A percentile compares a stretch with the other conserved stretches of the same genome.
phyloP scores from a whole-genome alignment of 2,329 filamentous ascomycete genomes.

The Zymoseptoria tritici region DNA sequence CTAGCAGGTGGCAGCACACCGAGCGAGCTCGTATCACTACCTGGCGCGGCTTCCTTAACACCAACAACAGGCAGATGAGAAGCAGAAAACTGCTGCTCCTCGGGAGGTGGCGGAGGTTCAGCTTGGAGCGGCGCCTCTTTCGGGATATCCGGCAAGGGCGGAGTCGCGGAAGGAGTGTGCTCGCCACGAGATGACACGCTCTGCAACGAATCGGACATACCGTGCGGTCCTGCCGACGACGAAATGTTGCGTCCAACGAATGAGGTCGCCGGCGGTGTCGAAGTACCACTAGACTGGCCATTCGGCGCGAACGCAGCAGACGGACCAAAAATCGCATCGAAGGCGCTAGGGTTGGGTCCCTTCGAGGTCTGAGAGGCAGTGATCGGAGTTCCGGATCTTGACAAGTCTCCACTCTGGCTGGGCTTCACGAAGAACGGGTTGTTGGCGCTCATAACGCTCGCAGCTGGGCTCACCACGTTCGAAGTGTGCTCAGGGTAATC shows the following conservation, averaged over 20 bases:
- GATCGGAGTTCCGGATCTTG: slow-evolving; percentile 18
- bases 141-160: slow-evolving; percentile 46
- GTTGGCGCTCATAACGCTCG: slow-evolving; percentile 48
- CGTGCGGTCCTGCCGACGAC: slow-evolving; percentile 8
- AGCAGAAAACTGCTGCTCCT: slow-evolving; percentile 70
- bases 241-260: slow-evolving; percentile 21
- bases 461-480: slow-evolving; percentile 19
- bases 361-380: slow-evolving; percentile 6
- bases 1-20: slow-evolving; percentile 27
- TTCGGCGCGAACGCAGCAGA: slow-evolving; percentile 34
- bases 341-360: slow-evolving; percentile 30
- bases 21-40: slow-evolving; percentile 52
- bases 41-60: slow-evolving; percentile 39
- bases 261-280: slow-evolving; percentile 27
- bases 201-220: slow-evolving; percentile 25
- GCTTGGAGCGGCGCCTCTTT: slow-evolving; percentile 48
- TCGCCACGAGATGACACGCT: slow-evolving; percentile 25
- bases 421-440: slow-evolving; percentile 86
- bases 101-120: slow-evolving; percentile 60
- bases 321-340: slow-evolving; percentile 33
- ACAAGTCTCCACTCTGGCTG: slow-evolving; percentile 19
- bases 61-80: slow-evolving; percentile 64
- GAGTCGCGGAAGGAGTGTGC: slow-evolving; percentile 55
- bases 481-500: slow-evolving; percentile 8
- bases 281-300: slow-evolving; percentile 20